Conservation (phyloP, 768 basidiomycete genomes). For the Russula griseocarnosa region DNA sequence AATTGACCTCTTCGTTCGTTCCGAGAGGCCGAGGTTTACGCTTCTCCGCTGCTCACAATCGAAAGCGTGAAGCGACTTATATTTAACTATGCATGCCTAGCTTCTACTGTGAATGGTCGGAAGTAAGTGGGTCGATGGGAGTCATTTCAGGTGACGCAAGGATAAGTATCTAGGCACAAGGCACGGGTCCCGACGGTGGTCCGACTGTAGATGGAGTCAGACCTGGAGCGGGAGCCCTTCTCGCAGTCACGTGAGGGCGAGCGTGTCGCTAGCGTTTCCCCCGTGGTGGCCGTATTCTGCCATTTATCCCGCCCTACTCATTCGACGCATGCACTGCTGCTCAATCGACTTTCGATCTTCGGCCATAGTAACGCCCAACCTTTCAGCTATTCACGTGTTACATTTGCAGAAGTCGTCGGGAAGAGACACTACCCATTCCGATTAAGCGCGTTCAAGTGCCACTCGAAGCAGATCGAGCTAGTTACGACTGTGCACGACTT, state of each 20-base stretch:
- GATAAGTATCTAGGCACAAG: too few species aligned
- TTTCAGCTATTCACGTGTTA: background rate
- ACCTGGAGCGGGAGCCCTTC: background rate
- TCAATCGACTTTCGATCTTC: background rate
- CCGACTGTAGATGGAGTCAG: background rate
- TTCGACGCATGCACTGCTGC: background rate
- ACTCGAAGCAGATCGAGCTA: background rate
- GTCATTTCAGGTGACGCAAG: too few species aligned
- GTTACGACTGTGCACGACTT: slow-evolving; percentile 1
- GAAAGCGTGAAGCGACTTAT: background rate
- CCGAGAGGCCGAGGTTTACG: background rate
- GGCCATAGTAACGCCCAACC: background rate
- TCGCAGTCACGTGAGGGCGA: slow-evolving; percentile 10
- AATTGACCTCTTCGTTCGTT: background rate
- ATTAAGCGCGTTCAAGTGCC: background rate
- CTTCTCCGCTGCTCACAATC: too few species aligned
- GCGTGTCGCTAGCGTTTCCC: background rate
- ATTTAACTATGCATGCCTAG: background rate
- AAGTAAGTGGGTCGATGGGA: background rate
- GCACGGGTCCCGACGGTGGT: too few species aligned
- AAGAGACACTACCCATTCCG: background rate
- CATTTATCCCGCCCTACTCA: background rate
- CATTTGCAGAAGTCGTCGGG: background rate
- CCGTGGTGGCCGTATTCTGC: background rate
- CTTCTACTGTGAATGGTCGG: background rate